Conservation (phyloP, 2,329 filamentous ascomycete species). For the Penicillium sp. region DNA sequence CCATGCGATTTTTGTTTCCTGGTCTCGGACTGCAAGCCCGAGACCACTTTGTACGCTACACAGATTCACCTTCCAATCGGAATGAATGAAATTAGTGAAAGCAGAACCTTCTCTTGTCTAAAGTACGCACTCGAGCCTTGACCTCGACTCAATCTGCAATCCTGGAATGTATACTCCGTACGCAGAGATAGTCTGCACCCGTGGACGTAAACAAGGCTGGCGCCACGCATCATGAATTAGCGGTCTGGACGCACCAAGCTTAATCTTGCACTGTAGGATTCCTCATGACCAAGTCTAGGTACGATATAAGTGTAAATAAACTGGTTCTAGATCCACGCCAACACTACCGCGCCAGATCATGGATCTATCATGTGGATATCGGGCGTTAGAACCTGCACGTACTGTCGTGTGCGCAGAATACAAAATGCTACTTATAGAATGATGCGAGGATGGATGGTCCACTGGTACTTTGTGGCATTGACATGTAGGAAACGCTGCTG, state of each 20-base stretch:
- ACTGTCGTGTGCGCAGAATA: constrained; percentile 8
- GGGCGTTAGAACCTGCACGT: constrained; percentile 12
- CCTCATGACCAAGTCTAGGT: no score
- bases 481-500: no score
- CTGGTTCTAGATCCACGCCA: no score
- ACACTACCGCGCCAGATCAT: no score
- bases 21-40: constrained; percentile 2
- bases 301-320: no score
- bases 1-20: constrained; percentile 20
- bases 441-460: no score
- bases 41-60: constrained; percentile 19
- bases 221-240: constrained; percentile 18
- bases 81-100: constrained; percentile 9
- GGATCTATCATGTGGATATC: no score
- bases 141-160: neutral
- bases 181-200: neutral
- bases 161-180: neutral
- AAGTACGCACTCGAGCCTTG: neutral
- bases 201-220: constrained; percentile 4
- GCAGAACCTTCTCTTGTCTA: no score
- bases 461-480: constrained; percentile 26
- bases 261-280: no score
- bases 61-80: constrained; percentile 5
- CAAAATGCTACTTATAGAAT: no score
- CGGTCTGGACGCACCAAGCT: constrained; percentile 14